Base-by-base conservation (phyloP, 805 yeast species). In the Dipodascus geniculatus region DNA sequence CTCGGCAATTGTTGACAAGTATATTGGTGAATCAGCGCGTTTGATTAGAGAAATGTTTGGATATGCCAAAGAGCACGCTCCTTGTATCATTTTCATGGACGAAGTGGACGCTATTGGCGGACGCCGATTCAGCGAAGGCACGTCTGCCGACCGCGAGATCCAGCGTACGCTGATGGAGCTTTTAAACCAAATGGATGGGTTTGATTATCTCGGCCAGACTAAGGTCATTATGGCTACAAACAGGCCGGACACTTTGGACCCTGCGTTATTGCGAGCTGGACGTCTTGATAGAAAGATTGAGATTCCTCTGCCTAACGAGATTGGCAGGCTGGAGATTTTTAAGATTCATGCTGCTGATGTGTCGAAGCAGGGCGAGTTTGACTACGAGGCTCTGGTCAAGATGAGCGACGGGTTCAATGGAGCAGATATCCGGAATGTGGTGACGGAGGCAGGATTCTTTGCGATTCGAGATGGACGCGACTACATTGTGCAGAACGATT, bases 341-440 rank as follows among this genome's bases (percentile, higher is more conserved):
- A 93, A 91, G 72, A 93, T 91, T 65, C 98, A 91, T 70, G 81
- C 96, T 1, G 69, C 87, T 19, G 80, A 83, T 55, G 93, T 91
- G 48, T 78, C 85, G 56, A 91, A 91, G 67, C 85, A 82, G 58
- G 99, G 99, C 58, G 98, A 93, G 61, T 86, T 93, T 69, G 99
- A 93, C 73, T 89, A 87, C 63, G 98, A 93, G 72, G 95, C 96
- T 16, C 85, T 88, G 35, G 98, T 91, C 42, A 93, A 93, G 74
- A 93, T 93, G 98, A 85, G 95, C 69, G 99, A 91, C 71, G 98
- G 98, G 1, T 93, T 93, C 73, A 91, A 91, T 71, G 99, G 99
- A 74, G 98, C 98, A 3, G 99, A 91, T 77, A 84, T 91, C 62
- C 82, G 99, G 70, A 91, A 91, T 68, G 96, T 93, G 56, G 79